Evolutionary conservation across 140 eudicot species (phyloP), one percentile per base, ranked within the genome.

Genomic region (Flaveria floridana): DNA sequence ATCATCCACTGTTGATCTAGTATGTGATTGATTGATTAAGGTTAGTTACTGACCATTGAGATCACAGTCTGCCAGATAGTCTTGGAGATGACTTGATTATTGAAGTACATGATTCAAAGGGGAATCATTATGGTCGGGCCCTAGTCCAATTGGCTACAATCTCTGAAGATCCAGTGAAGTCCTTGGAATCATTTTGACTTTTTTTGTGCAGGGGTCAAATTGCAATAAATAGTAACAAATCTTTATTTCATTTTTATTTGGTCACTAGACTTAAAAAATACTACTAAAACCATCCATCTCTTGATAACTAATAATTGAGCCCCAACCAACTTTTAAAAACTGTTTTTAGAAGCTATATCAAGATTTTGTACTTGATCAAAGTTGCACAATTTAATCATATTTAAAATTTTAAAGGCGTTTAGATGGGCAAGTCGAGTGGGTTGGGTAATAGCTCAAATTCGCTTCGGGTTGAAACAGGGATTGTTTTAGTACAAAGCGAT

Each of bases 41-140:
- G 30, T 41, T 16, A 44, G 56, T 21, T 78, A 34, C 74, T 84
- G 64, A 87, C 83, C 61, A 44, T 34, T 80, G 51, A 25, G 83
- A 75, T 73, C 81, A 78, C 95, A 91, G 97, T 75, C 74, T 91
- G 56, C 97, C 97, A 61, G 97, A 91, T 78, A 87, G 92, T 64
- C 76, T 88, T 55, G 97, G 95, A 79, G 97, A 91, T 76, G 68
- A 53, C 87, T 79, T 82, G 75, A 85, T 84, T 78, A 68, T 90
- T 70, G 94, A 90, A 80, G 84, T 90, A 3, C 81, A 62, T 25
- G 95, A 90, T 76, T 78, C 91, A 28, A 85, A 80, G 66, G 95
- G 96, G 42, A 86, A 76, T 21, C 68, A 83, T 46, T 84, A 81
- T 78, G 97, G 97, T 12, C 95, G 92, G 37, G 95, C 76, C 39